Evolutionary conservation across 108 stramenopile genomes (phyloP), one percentile per base, ranked within the genome.

Genomic region (Stephanodiscus triporus): DNA sequence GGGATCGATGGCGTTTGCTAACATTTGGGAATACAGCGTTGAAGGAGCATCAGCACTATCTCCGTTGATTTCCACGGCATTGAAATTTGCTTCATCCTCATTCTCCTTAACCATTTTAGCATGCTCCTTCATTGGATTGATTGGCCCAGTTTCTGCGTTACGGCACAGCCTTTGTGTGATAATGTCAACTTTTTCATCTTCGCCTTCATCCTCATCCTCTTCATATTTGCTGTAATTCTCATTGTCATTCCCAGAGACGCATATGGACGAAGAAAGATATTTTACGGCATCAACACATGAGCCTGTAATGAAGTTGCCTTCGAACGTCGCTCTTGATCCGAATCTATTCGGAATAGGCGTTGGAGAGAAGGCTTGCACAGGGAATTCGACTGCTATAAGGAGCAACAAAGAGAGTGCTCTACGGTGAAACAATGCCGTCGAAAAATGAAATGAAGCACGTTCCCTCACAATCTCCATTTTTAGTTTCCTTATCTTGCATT

Each of bases 61-160:
- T 9, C 50, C 57, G 45, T 63, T 66, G 0, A 29, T 42, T 40
- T n/a, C 23, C 16, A 20, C 40, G 58, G 36, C 19, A 51, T 68
- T 66, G 24, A 27, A 37, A 29, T 49, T 43, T 19, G 79, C 79
- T 47, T 80, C 79, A 22, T 59, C 50, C 51, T 74, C 43, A 34
- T 80, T 80, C 16, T 80, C 79, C 62, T 74, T 57, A 9, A 74
- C 55, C 79, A 80, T 80, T 49, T 80, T 74, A 56, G 70, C 73
- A 40, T 80, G 73, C 53, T 80, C 79, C 47, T 74, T 70, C 24
- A 74, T 66, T 9, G 79, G 73, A 51, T 80, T 70, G 40, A 80
- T 80, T n/a, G 73, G 72, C 16, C 68, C 63, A 20, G 56, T 57
- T 49, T 68, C 43, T 2, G 79, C 60, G 37, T 74, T 69, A 17